Base-by-base conservation (phyloP, 139 green algal species). In the Edaphochlamys debaryana region DNA sequence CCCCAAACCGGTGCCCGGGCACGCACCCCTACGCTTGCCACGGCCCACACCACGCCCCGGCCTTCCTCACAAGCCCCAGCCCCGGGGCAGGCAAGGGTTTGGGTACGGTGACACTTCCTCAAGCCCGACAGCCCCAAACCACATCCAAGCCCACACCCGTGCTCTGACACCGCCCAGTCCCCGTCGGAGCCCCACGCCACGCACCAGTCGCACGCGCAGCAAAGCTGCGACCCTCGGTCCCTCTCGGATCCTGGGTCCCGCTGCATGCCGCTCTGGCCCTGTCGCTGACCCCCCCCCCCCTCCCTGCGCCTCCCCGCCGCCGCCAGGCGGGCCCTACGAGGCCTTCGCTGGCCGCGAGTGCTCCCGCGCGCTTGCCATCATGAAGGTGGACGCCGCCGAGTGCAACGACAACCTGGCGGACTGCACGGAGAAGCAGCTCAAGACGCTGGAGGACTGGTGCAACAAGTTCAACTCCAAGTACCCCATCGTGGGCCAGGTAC, bases 391-490 rank as follows among this genome's bases (percentile, higher is more conserved):
- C 13, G 63, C 74, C 15, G 71, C 90, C 1, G 69, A 79, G 9
- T 93, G 90, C 88, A 92, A 67, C 42, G 84, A 72, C 52, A 79
- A 92, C 42, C 40, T 94, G 32, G 52, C 75, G 29, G 88, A 85
- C 40, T 79, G 92, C 37, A 86, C n/a, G 25, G 80, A 90, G 73
- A 42, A 82, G 58, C 74, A 91, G 77, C 67, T 89, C 45, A 82
- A 85, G 40, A 86, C 74, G 29, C 79, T 91, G 40, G 72, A 82
- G 0, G 84, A 89, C 32, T 91, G 87, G 87, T 80, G 83, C 30
- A 30, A 34, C 45, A 89, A 89, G 56, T 91, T 91, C 60, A 79
- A 79, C 29, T 32, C 40, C 50, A 89, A 91, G 45, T 91, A 91
- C 66, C 25, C 32, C 9, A 52, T 91, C 23, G 87, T 91, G 36